Evolutionary conservation across 2,329 filamentous ascomycete species (phyloP).

Genomic region (Cytospora piceicola): DNA sequence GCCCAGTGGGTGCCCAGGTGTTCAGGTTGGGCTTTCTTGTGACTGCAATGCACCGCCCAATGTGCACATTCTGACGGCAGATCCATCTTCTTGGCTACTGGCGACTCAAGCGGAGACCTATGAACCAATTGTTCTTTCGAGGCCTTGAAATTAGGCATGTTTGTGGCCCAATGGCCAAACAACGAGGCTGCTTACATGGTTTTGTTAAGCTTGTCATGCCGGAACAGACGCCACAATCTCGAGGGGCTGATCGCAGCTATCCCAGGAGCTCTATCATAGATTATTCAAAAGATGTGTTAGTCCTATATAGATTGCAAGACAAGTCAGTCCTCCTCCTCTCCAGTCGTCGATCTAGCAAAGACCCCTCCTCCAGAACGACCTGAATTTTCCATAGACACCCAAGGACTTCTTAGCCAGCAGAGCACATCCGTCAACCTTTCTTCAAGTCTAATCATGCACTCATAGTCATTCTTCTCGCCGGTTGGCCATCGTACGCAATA

Average conservation of each 20-base stretch:
- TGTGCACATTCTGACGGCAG: background rate
- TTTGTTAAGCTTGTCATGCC: background rate
- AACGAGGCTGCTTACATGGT: background rate
- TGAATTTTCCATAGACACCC: too few species aligned
- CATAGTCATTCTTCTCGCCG: too few species aligned
- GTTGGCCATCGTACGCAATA: background rate
- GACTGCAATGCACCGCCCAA: background rate
- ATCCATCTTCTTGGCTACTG: background rate
- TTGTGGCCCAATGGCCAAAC: background rate
- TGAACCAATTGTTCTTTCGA: background rate
- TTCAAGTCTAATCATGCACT: too few species aligned
- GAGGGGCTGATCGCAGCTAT: background rate
- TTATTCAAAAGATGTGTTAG: too few species aligned
- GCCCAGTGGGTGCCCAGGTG: background rate
- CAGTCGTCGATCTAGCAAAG: too few species aligned
- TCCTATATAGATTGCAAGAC: too few species aligned
- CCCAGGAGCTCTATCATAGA: background rate
- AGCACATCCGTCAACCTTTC: too few species aligned
- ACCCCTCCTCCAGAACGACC: too few species aligned
- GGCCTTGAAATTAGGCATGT: background rate
- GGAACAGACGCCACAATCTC: background rate
- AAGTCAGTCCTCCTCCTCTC: too few species aligned
- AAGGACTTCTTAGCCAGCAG: too few species aligned
- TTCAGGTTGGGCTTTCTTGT: background rate
- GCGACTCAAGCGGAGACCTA: background rate